A percentile compares a stretch with the other conserved stretches of the same genome.
phyloP scores from a whole-genome alignment of 306 rosid species.

The Gleditsia sinensis region DNA sequence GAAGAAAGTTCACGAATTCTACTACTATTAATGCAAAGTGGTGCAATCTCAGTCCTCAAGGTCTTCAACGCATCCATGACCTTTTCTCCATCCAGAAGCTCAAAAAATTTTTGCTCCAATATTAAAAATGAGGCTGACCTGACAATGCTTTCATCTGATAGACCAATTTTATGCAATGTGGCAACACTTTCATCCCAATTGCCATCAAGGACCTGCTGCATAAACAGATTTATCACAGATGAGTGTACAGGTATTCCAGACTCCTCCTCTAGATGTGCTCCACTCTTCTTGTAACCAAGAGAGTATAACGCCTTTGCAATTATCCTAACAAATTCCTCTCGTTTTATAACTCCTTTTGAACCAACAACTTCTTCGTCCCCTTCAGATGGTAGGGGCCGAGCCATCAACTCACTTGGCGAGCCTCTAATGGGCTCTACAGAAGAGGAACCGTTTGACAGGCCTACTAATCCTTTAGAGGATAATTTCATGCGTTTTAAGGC shows the following conservation, averaged over 20 bases:
- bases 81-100: constrained; percentile 67
- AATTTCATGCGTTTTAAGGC: constrained; percentile 87
- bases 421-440: constrained; percentile 61
- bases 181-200: constrained; percentile 78
- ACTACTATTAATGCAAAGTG: constrained; percentile 54
- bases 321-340: constrained; percentile 91
- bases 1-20: constrained; percentile 86
- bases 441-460: constrained; percentile 87
- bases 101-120: constrained; percentile 87
- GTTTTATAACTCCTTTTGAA: constrained; percentile 82
- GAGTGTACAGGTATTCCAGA: constrained; percentile 87
- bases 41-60: constrained; percentile 82
- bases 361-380: constrained; percentile 90
- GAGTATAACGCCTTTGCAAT: constrained; percentile 90
- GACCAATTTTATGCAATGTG: constrained; percentile 72
- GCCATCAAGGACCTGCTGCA: constrained; percentile 86
- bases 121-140: constrained; percentile 78
- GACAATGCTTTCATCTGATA: constrained; percentile 57
- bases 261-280: constrained; percentile 88
- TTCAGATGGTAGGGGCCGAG: constrained; percentile 82
- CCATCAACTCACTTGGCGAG: constrained; percentile 79
- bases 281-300: constrained; percentile 83
- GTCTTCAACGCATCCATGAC: constrained; percentile 85
- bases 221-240: constrained; percentile 60
- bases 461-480: constrained; percentile 64